Base-by-base conservation (phyloP, 495 filamentous ascomycete genomes). In the Hyaloscypha variabilis region DNA sequence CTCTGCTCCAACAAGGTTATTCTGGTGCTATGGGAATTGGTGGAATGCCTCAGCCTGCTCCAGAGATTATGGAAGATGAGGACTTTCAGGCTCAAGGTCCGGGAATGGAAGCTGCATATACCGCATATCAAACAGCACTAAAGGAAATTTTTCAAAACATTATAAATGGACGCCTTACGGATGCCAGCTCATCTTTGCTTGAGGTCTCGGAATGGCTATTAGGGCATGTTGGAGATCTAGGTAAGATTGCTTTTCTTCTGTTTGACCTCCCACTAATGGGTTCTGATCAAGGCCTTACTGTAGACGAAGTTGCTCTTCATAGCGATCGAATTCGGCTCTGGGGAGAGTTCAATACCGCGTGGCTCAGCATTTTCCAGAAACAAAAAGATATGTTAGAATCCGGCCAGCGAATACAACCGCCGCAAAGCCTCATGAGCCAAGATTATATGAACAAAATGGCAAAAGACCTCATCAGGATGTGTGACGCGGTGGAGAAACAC, bases 301-400 rank as follows among this genome's bases (percentile, higher is more conserved):
- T 76, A 64, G 95, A 99, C 78, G 88, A 97, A 68, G 85, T 89
- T 63, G 76, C 81, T 53, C 78, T 91, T 34, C 85, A 94, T 69
- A 74, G 78, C 34, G 87, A 93, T 63, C 85, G 91, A 55, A 82
- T 96, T 67, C 85, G 88, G 73, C 81, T 98, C 31, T 99, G 95
- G 95, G 88, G 89, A 69, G 90, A 97, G 69, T 97, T 98, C 81
- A 98, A 99, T 74, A 84, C 90, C 58, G 95, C 92, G 68, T 99
- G 95, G 95, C 86, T 98, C 36, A 87, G 90, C 5, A 78, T 95
- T 23, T 88, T 94, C 56, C 92, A 96, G 72, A 89, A 86, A 68
- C 93, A 99, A 73, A 93, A 91, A 72, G 92, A 97, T 60, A 78
- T 94, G 80, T 73, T 91, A 58, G 80, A 86, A 56, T 81, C 85